Base-by-base conservation (phyloP, 768 basidiomycete species). In the Albatrellus ellisii region DNA sequence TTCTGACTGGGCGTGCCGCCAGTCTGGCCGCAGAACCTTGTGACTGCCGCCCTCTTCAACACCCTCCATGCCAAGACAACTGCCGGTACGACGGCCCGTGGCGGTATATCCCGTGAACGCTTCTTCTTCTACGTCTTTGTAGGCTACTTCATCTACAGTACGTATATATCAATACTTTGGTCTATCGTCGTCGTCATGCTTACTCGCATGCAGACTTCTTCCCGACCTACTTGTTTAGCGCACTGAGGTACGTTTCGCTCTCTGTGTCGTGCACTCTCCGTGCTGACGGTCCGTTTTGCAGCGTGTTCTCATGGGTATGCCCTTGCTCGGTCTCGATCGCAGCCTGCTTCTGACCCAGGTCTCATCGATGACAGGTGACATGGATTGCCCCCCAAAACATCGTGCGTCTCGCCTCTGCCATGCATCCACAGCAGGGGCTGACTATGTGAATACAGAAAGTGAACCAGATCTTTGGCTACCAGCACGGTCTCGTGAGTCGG, bases 1-100 rank as follows among this genome's bases (percentile, higher is more conserved):
- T n/a, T n/a, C n/a, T n/a, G n/a, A n/a, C n/a, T n/a, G 83, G 81
- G 82, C 83, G 0, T 59, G 63, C 24, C 76, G 79, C n/a, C 46
- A 67, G 85, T 39, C 26, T 39, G 38, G 38, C 38, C 38, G 5
- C 18, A 25, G 9, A 39, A 39, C 18, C 26, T 39, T 20, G 79
- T 84, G 26, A 75, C 69, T 7, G 82, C 81, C 49, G 78, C 81
- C 2, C 51, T 71, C 22, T 81, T 84, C 61, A 84, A 84, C 50
- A 84, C 81, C 1, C 64, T 84, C 0, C 85, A 87, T 57, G 73
- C 75, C 0, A 68, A 74, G 40, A 59, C 68, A 44, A 79, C 79
- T 47, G 67, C 73, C 3, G 81, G 81, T 38, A 67, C 69, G 9
- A 77, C 79, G 9, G 65, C 56, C 22, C 67, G 72, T 2, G 40